A percentile compares a stretch with the other conserved stretches of the same genome.
Evolutionary conservation across 495 filamentous ascomycete genomes (phyloP).

Genomic region (Talaromyces liani): DNA sequence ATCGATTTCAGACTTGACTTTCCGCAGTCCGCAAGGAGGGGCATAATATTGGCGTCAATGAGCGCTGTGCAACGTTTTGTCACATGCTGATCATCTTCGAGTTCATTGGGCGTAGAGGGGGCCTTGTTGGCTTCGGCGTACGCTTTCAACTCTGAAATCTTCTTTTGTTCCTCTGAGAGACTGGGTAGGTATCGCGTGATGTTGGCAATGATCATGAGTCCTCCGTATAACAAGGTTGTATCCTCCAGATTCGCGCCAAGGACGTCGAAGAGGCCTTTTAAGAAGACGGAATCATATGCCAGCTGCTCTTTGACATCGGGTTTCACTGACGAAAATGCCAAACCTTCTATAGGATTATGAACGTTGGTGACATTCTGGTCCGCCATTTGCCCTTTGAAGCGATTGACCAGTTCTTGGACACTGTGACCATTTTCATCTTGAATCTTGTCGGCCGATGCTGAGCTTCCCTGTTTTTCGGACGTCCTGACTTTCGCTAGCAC

Average conservation of each 20-base stretch:
- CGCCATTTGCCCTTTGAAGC: conserved; percentile 72
- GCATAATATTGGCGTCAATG: conserved; percentile 67
- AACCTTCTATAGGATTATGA: conserved; percentile 76
- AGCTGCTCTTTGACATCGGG: conserved; percentile 77
- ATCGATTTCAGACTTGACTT: conserved; percentile 61
- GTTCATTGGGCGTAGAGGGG: conserved; percentile 50
- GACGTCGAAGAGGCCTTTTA: conserved; percentile 57
- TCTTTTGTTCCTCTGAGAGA: conserved; percentile 86
- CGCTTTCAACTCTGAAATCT: conserved; percentile 80
- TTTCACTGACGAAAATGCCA: conserved; percentile 83
- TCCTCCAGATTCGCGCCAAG: conserved; percentile 53
- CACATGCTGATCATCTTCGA: conserved; percentile 69
- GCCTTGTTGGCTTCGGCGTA: conserved; percentile 70
- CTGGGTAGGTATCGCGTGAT: conserved; percentile 72
- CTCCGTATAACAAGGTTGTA: conserved; percentile 73
- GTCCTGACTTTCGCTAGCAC: conserved; percentile 68
- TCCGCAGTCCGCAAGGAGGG: conserved; percentile 62
- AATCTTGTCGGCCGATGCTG: conserved; percentile 29
- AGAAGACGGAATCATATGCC: conserved; percentile 53
- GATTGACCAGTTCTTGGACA: conserved; percentile 64
- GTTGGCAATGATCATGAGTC: conserved; percentile 74
- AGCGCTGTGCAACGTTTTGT: conserved; percentile 66
- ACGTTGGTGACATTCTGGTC: conserved; percentile 47
- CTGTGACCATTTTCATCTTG: conserved; percentile 40
- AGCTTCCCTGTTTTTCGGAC: conserved; percentile 32